Conservation (phyloP, 768 basidiomycete species). For the Astraeus odoratus region DNA sequence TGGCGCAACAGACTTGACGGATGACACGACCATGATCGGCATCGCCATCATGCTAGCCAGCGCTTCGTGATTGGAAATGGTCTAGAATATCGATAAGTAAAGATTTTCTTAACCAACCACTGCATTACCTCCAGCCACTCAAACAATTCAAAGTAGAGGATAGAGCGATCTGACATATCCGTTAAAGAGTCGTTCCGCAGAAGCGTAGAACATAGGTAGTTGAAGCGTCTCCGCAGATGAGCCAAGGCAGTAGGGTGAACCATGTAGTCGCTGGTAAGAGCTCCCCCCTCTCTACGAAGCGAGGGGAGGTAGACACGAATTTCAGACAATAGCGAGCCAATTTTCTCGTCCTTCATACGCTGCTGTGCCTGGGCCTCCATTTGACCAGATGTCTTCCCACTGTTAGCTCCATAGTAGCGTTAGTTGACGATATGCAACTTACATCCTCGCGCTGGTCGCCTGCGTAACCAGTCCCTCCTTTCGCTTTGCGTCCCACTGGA, state of each 20-base stretch:
- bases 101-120: not conserved
- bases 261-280: conserved; percentile 81
- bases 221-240: conserved; percentile 87
- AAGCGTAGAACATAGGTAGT: conserved; percentile 77
- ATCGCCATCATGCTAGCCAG: conserved; percentile 94
- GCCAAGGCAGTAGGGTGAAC: conserved; percentile 90
- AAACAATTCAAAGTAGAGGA: conserved; percentile 83
- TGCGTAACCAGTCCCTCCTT: conserved; percentile 83
- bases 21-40: conserved; percentile 86
- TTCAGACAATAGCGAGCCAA: conserved; percentile 57
- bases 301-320: conserved; percentile 85
- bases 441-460: conserved; percentile 83
- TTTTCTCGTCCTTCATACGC: conserved; percentile 62
- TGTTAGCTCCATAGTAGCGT: conserved; percentile 4
- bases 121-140: conserved; percentile 81
- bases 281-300: conserved; percentile 66
- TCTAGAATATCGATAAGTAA: conserved; percentile 39
- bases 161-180: conserved; percentile 86
- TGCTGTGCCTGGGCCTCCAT: conserved; percentile 72
- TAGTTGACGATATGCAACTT: conserved; percentile 11
- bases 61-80: conserved; percentile 88
- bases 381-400: conserved; percentile 68
- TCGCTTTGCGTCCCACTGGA: conserved; percentile 54
- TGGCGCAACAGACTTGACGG: conserved; percentile 56
- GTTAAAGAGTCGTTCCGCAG: conserved; percentile 88